These are phyloP conservation scores for Dujonia santamariae DNA, from an alignment of 1,139 yeast species.

Conservation along the genomic window DNA sequence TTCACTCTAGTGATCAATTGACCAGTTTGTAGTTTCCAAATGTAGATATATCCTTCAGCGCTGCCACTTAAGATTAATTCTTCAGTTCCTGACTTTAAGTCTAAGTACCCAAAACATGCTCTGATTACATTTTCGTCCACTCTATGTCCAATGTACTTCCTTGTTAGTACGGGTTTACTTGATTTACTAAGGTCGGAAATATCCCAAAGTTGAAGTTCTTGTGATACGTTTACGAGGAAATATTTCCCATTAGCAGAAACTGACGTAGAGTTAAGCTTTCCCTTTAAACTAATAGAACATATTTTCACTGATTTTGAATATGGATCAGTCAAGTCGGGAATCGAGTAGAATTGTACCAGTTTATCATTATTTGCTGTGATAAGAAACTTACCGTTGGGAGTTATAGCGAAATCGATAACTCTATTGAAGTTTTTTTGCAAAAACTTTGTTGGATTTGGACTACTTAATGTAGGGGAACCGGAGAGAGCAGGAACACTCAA, in stretches of 20 bases:
- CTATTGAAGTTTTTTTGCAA: constrained; percentile 37
- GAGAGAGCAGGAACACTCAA: not conserved
- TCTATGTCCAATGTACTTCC: constrained; percentile 68
- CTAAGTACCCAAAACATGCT: constrained; percentile 68
- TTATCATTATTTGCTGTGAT: constrained; percentile 64
- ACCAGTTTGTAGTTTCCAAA: constrained; percentile 80
- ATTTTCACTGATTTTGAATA: constrained; percentile 33
- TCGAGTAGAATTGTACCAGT: constrained; percentile 50
- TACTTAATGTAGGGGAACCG: not conserved
- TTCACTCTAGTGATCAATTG: constrained; percentile 55
- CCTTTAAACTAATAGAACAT: constrained; percentile 33
- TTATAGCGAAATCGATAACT: constrained; percentile 63
- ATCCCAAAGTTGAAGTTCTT: constrained; percentile 81
- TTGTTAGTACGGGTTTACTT: constrained; percentile 40
- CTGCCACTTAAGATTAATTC: constrained; percentile 77
- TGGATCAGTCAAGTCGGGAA: constrained; percentile 34
- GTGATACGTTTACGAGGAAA: constrained; percentile 65
- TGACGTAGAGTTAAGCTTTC: constrained; percentile 41
- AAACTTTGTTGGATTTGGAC: not conserved
- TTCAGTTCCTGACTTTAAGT: constrained; percentile 37
- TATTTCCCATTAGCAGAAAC: constrained; percentile 41
- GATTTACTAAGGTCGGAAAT: constrained; percentile 19
- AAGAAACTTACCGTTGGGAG: constrained; percentile 61
- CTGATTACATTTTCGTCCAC: constrained; percentile 71
- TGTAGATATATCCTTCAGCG: constrained; percentile 73